Evolutionary conservation across 176 grass and related monocot species (phyloP).

Genomic region (Rhynchospora tenuis): DNA sequence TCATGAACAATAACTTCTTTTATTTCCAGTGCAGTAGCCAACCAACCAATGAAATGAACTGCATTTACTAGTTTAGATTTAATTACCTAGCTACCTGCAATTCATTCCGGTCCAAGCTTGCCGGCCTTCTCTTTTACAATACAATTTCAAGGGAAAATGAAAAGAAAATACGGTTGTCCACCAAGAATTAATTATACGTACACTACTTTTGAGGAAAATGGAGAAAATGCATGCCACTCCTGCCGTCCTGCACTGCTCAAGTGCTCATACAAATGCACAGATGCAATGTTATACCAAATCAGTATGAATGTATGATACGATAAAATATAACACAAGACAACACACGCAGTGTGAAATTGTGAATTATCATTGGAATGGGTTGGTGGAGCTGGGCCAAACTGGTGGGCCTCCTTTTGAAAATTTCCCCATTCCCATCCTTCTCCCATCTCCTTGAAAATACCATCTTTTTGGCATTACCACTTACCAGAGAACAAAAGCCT

Average conservation of each 20-base stretch:
- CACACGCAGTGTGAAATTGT: neutral
- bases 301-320: too few relatives aligned
- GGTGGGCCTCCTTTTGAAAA: neutral
- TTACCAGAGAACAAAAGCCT: too few relatives aligned
- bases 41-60: neutral
- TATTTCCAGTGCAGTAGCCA: neutral
- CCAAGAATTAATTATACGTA: neutral
- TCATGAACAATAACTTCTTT: too few relatives aligned
- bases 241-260: neutral
- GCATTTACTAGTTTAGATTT: neutral
- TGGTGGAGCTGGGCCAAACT: constrained; percentile 8
- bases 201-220: neutral
- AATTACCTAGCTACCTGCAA: neutral
- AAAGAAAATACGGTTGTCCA: too few relatives aligned
- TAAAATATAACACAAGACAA: neutral
- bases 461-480: too few relatives aligned
- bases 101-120: neutral
- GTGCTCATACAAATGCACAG: neutral
- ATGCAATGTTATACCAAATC: too few relatives aligned
- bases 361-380: neutral
- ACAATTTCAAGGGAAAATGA: neutral
- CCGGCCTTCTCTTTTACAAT: neutral
- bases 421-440: neutral
- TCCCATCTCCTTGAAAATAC: too few relatives aligned
- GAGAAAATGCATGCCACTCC: neutral